phyloP scores from a whole-genome alignment of 495 filamentous ascomycete genomes.

The Beverwykella pulmonaria region DNA sequence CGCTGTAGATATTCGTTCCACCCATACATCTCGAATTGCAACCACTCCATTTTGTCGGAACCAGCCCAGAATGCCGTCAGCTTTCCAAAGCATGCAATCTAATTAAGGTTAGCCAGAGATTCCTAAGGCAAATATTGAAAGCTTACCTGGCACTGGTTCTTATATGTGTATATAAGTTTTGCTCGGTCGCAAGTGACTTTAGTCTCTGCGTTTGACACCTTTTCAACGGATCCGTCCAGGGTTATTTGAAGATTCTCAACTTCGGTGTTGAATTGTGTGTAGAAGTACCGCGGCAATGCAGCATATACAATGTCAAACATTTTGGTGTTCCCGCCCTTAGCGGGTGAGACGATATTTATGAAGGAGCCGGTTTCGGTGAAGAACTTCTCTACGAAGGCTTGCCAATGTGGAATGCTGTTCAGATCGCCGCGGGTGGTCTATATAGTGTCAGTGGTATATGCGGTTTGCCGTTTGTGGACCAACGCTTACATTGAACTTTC shows the following conservation, averaged over 20 bases:
- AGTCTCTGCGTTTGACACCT: conserved; percentile 3
- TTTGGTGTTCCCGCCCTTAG: conserved; percentile 56
- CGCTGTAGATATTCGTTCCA: conserved; percentile 42
- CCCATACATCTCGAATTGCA: conserved; percentile 41
- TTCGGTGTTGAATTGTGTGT: conserved; percentile 80
- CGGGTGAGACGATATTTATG: conserved; percentile 11
- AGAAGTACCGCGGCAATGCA: conserved; percentile 76
- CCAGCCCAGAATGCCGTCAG: conserved; percentile 42
- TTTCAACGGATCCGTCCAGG: conserved; percentile 57
- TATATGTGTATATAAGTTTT: conserved; percentile 44
- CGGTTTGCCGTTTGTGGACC: not conserved
- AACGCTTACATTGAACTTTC: conserved; percentile 61
- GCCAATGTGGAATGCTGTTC: conserved; percentile 71
- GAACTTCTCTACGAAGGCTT: conserved; percentile 71
- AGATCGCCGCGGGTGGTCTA: not conserved
- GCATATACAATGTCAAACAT: conserved; percentile 77
- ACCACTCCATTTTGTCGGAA: conserved; percentile 41
- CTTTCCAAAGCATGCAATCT: conserved; percentile 32
- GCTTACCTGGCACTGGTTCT: conserved; percentile 43
- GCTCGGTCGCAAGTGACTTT: conserved; percentile 39
- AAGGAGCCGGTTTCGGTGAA: conserved; percentile 56
- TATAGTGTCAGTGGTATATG: not conserved
- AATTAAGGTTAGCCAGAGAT: not conserved
- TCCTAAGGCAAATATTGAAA: not conserved
- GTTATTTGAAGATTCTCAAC: conserved; percentile 78